Base-by-base conservation (phyloP, 768 basidiomycete genomes). In the Chalciporus sphaerocephalus region DNA sequence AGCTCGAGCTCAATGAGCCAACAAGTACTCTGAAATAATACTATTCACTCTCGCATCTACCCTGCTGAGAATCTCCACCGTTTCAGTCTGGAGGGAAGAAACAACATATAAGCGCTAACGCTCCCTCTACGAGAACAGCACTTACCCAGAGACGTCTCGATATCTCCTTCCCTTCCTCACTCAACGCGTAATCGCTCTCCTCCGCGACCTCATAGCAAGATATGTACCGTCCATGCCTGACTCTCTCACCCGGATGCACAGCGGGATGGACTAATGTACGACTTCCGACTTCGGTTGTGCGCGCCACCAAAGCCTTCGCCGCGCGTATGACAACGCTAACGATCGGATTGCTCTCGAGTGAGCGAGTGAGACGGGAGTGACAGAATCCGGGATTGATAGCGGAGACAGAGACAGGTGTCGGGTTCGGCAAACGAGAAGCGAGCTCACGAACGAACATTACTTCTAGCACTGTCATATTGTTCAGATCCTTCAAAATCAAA, bases 401-500 rank as follows among this genome's bases (percentile, higher is more conserved):
- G 9, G 58, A 58, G 37, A 68, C 55, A 4, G 64, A 54, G 24
- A 73, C 48, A 1, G 65, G 58, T 3, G 54, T 51, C 23, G 57
- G 46, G 8, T 48, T 35, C 6, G 62, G 58, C 12, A 69, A 53
- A 27, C 62, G 69, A 11, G 59, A 60, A 3, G 57, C 59, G 4
- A 73, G 58, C 37, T 69, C 67, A 16, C 63, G 62, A 7, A 60
- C 50, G 44, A 72, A 69, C 56, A 71, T 60, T 30, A 71, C 44
- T 40, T 57, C 53, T n/a, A 72, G 50, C 2, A 68, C 64, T 72
- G 33, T 6, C 25, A 0, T 4, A 3, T 24, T 5, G 6, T 11
- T 41, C n/a, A n/a, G n/a, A n/a, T n/a, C n/a, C 21, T 18, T 28
- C 35, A 40, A 10, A 4, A 44, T n/a, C 28, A 27, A 22, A 44